A percentile compares a stretch with the other conserved stretches of the same genome.
These are phyloP conservation scores for Neobulgaria alba DNA, from an alignment of 2,329 filamentous ascomycete species.

Conservation along the genomic window DNA sequence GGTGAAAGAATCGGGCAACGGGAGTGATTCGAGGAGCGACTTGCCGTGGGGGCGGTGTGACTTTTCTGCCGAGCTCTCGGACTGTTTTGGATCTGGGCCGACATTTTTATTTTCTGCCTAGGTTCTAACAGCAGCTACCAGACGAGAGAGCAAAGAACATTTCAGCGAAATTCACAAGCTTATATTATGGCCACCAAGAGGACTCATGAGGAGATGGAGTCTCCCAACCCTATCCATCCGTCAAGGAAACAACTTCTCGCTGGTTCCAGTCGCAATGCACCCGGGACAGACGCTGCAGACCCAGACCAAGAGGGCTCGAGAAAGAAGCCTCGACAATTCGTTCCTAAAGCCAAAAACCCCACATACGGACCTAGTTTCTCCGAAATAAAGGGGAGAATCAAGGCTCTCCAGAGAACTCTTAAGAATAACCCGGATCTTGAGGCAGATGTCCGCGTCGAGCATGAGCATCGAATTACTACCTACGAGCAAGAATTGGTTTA, in stretches of 20 bases:
- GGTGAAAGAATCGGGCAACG: too few relatives aligned
- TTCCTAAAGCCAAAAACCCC: slow-evolving; percentile 16
- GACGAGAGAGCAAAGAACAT: too few relatives aligned
- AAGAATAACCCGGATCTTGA: slow-evolving; percentile 54
- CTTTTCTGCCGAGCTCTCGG: too few relatives aligned
- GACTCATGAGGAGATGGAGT: slow-evolving; percentile 19
- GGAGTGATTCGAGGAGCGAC: too few relatives aligned
- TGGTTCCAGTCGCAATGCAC: slow-evolving; percentile 16
- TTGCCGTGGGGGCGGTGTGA: too few relatives aligned
- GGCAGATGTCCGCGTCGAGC: slow-evolving; percentile 56
- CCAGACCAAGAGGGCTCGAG: slow-evolving; percentile 24
- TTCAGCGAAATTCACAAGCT: too few relatives aligned
- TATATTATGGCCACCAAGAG: slow-evolving; percentile 26
- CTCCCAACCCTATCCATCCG: slow-evolving; percentile 22
- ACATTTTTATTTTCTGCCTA: too few relatives aligned
- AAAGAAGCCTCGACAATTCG: slow-evolving; percentile 26
- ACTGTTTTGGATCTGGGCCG: too few relatives aligned
- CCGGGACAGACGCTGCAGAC: slow-evolving; percentile 22
- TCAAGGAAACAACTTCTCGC: slow-evolving; percentile 19
- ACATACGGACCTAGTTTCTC: slow-evolving; percentile 34
- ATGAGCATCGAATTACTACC: slow-evolving; percentile 62
- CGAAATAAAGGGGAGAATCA: slow-evolving; percentile 62
- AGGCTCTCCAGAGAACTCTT: slow-evolving; percentile 60
- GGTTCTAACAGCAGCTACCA: too few relatives aligned
- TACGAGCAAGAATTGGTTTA: slow-evolving; percentile 56